Conservation (phyloP, 1,284 basidiomycete genomes). For the Ganoderma leucocontextum region DNA sequence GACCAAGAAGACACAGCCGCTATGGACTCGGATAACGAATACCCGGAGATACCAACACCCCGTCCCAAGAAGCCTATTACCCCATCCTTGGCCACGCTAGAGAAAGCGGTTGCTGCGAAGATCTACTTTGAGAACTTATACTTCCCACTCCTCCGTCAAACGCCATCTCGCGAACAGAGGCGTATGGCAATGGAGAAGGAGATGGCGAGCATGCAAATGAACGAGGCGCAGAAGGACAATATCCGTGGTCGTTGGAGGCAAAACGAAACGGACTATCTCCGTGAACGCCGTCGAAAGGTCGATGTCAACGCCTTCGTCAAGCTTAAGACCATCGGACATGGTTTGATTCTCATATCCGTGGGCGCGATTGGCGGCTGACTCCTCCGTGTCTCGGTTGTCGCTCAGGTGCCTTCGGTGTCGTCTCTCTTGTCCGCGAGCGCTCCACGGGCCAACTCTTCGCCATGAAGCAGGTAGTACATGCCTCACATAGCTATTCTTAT, state of each 20-base stretch:
- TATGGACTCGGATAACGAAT: conserved; percentile 38
- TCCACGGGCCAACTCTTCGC: conserved; percentile 86
- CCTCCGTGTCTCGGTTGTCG: conserved; percentile 11
- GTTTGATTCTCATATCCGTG: conserved; percentile 50
- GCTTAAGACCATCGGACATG: conserved; percentile 96
- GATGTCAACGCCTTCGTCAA: conserved; percentile 88
- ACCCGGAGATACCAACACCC: conserved; percentile 45
- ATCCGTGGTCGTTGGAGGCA: conserved; percentile 82
- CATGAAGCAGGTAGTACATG: conserved; percentile 87
- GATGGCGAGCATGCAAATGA: conserved; percentile 78
- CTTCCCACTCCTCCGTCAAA: conserved; percentile 87
- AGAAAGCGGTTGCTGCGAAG: conserved; percentile 91
- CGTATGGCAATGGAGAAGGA: conserved; percentile 88
- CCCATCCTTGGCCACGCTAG: conserved; percentile 89
- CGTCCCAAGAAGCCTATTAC: conserved; percentile 64
- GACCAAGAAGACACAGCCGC: conserved; percentile 59
- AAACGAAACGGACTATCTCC: conserved; percentile 90
- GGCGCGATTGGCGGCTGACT: conserved; percentile 25
- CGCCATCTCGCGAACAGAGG: conserved; percentile 86
- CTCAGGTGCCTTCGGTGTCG: conserved; percentile 93
- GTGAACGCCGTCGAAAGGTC: conserved; percentile 84
- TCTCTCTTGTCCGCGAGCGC: conserved; percentile 89
- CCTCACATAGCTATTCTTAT: neutral
- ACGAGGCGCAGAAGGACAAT: conserved; percentile 73
- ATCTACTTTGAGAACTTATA: conserved; percentile 98